Evolutionary conservation across 306 rosid species (phyloP), one percentile per base, ranked within the genome.

Genomic region (Cercis canadensis): DNA sequence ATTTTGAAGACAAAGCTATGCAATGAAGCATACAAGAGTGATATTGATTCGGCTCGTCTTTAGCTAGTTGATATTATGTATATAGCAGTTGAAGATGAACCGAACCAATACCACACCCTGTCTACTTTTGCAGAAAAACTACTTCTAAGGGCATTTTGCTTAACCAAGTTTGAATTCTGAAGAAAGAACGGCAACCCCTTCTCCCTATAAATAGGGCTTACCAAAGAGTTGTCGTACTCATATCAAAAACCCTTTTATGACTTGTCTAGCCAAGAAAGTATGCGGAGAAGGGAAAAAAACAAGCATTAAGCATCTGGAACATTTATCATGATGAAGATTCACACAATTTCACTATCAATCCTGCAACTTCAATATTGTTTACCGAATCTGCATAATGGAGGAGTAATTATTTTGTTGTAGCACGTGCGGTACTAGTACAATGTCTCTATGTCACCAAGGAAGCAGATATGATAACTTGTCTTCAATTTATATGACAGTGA

Each of bases 1-100:
- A 3, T 24, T 24, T 24, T 1, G 29, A 24, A 24, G 29, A 71
- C n/a, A 12, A 0, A 6, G 18, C 37, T 37, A 62, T 73, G 60
- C 82, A 82, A 73, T 68, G 62, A 80, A 82, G 89, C 70, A 82
- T 74, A 84, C 92, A 86, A 84, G 92, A 89, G 92, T 86, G 88
- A 86, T 86, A 89, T 89, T 86, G 92, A 57, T 84, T 84, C 89
- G 96, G 92, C 96, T 89, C 89, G 29, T 62, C 83, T 80, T 39
- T 3, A 34, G 5, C 5, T 3, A 34, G 39, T 3, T 3, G 39
- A 37, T 0, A 24, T 3, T 24, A 24, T 24, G 29, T 15, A 4
- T n/a, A n/a, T n/a, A n/a, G n/a, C 2, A n/a, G 1, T 24, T 56
- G 32, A 53, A 63, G 82, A 82, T 65, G 92, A 89, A 70, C 92